Conservation (phyloP, 2,329 filamentous ascomycete species). For the Aureobasidium zeae region DNA sequence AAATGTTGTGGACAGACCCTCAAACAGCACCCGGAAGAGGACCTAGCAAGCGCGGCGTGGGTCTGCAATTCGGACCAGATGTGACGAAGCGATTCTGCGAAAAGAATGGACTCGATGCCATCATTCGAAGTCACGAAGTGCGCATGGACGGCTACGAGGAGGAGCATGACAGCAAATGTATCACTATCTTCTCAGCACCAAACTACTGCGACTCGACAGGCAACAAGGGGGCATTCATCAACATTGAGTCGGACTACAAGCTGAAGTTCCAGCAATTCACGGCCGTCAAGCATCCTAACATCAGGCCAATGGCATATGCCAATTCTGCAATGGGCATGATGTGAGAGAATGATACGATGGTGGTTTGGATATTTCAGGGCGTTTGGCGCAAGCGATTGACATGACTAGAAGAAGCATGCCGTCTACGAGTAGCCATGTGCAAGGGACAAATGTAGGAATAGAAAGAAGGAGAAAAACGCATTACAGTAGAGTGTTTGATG, state of each 20-base stretch:
- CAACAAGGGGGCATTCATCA: slow-evolving; percentile 98
- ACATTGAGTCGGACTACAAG: slow-evolving; percentile 85
- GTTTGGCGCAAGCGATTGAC: slow-evolving; percentile 8
- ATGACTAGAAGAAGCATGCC: slow-evolving; percentile 10
- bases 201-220: slow-evolving; percentile 97
- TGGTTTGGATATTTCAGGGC: background rate
- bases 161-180: slow-evolving; percentile 90
- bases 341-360: slow-evolving; percentile 22
- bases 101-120: slow-evolving; percentile 84
- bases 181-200: slow-evolving; percentile 96
- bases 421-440: background rate
- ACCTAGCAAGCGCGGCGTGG: slow-evolving; percentile 92
- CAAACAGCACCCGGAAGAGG: slow-evolving; percentile 77
- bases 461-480: background rate
- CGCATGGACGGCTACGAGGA: slow-evolving; percentile 99
- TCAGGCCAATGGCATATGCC: slow-evolving; percentile 90
- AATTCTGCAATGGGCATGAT: slow-evolving; percentile 70
- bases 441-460: slow-evolving; percentile 8
- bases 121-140: slow-evolving; percentile 96
- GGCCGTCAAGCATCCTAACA: slow-evolving; percentile 89
- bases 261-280: slow-evolving; percentile 89
- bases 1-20: slow-evolving; percentile 99
- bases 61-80: slow-evolving; percentile 92
- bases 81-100: slow-evolving; percentile 96
- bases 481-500: background rate